Conservation (phyloP, 768 basidiomycete genomes). For the Lepiota brunneoincarnata region DNA sequence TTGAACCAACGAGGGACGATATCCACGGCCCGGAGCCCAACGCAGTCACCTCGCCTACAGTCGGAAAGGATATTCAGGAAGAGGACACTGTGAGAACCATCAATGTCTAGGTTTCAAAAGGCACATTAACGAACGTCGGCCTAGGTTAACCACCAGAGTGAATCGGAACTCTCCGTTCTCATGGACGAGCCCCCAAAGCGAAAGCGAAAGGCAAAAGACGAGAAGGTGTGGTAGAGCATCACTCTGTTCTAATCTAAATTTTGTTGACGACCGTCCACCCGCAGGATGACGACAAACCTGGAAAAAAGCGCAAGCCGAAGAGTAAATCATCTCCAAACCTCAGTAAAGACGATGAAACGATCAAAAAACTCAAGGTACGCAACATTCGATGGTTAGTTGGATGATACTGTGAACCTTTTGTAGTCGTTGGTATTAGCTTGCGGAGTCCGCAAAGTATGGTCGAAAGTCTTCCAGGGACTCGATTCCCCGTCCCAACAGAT, state of each 20-base stretch:
- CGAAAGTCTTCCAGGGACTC: slow-evolving; percentile 63
- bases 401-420: neutral
- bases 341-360: slow-evolving; percentile 67
- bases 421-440: slow-evolving; percentile 72
- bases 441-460: slow-evolving; percentile 76
- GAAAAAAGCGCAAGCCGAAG: slow-evolving; percentile 27
- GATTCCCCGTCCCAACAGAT: slow-evolving; percentile 63
- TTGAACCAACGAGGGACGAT: neutral
- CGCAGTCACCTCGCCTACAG: neutral
- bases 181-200: slow-evolving; percentile 55
- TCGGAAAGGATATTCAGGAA: neutral
- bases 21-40: neutral
- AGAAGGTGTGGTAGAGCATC: slow-evolving; percentile 18
- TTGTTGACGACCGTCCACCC: slow-evolving; percentile 3
- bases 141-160: slow-evolving; percentile 35
- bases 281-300: slow-evolving; percentile 20
- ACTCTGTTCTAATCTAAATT: neutral
- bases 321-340: slow-evolving; percentile 27
- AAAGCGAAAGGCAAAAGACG: slow-evolving; percentile 34
- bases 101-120: neutral
- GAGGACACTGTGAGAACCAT: slow-evolving; percentile 8
- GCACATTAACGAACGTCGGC: neutral
- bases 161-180: slow-evolving; percentile 59
- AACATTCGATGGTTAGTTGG: neutral
- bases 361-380: slow-evolving; percentile 71